Evolutionary conservation across 2,329 filamentous ascomycete genomes (phyloP).

Genomic region (Aspergillus sp.): DNA sequence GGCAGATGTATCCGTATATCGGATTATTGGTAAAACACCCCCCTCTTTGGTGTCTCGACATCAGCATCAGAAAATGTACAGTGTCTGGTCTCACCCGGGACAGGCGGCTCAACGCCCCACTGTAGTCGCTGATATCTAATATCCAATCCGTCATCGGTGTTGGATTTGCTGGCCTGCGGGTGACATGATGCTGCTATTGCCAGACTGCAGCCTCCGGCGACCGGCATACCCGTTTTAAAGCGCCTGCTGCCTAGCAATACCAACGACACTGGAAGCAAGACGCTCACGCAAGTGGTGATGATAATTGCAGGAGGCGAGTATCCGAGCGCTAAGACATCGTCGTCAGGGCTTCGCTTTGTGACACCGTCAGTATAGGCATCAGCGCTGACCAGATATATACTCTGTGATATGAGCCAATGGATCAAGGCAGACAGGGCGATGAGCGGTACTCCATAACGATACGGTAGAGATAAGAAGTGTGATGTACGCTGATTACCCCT

Average conservation of each 20-base stretch:
- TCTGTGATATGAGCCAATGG: slow-evolving; percentile 1
- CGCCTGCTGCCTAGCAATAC: slow-evolving; percentile 17
- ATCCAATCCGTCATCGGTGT: neutral
- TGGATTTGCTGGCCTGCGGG: neutral
- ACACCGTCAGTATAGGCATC: neutral
- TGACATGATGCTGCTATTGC: slow-evolving; percentile 37
- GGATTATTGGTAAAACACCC: neutral
- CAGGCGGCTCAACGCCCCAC: neutral
- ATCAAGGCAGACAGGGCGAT: no score
- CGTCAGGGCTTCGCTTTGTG: no score
- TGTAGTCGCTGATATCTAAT: neutral
- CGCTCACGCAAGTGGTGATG: neutral
- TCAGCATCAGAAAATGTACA: neutral
- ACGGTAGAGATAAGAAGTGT: no score
- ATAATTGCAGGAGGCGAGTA: neutral
- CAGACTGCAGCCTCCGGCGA: slow-evolving; percentile 32
- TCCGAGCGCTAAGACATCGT: neutral
- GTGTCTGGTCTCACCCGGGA: neutral
- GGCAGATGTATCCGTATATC: neutral
- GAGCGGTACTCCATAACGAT: no score
- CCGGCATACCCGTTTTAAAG: slow-evolving; percentile 25
- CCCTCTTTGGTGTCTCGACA: neutral
- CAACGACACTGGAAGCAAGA: neutral
- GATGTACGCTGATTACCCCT: no score
- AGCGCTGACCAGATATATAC: neutral